Percentiles rank a stretch among this genome's conserved stretches.
phyloP scores from a whole-genome alignment of 345 rosid genomes.

The Microthlaspi erraticum region DNA sequence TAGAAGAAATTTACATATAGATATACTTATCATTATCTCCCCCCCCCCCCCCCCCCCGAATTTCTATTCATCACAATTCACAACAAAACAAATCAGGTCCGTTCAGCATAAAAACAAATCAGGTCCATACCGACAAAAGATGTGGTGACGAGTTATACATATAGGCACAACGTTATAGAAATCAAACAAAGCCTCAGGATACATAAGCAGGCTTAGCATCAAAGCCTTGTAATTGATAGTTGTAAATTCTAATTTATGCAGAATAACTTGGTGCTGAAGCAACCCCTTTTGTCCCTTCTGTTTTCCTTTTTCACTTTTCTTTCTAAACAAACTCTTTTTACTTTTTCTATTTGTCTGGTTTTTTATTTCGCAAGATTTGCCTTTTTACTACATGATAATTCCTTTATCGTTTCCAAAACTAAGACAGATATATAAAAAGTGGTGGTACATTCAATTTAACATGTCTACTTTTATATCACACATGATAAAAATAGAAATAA shows the following conservation, averaged over 20 bases:
- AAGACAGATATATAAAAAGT: background rate
- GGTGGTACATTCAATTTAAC: background rate
- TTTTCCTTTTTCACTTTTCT: slow-evolving; percentile 27
- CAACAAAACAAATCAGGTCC: no score
- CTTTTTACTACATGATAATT: slow-evolving; percentile 26
- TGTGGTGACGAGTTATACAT: background rate
- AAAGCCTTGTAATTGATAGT: slow-evolving; percentile 29
- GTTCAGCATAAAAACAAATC: background rate
- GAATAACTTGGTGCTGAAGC: slow-evolving; percentile 44
- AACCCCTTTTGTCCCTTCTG: slow-evolving; percentile 32
- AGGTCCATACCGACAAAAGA: slow-evolving; percentile 13
- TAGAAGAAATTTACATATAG: no score
- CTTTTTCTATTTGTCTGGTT: slow-evolving; percentile 9
- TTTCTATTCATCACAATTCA: no score
- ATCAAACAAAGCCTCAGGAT: slow-evolving; percentile 11
- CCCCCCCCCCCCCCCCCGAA: no score
- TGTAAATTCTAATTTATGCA: slow-evolving; percentile 11
- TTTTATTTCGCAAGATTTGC: background rate
- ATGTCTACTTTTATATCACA: background rate
- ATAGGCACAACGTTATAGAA: background rate
- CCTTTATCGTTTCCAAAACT: slow-evolving; percentile 13
- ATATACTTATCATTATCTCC: no score
- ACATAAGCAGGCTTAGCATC: slow-evolving; percentile 33
- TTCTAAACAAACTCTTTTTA: slow-evolving; percentile 9
- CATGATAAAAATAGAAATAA: background rate